These are phyloP conservation scores for Alopecurus myosuroides DNA, from an alignment of 176 grass and related monocot genomes.

Conservation along the genomic window DNA sequence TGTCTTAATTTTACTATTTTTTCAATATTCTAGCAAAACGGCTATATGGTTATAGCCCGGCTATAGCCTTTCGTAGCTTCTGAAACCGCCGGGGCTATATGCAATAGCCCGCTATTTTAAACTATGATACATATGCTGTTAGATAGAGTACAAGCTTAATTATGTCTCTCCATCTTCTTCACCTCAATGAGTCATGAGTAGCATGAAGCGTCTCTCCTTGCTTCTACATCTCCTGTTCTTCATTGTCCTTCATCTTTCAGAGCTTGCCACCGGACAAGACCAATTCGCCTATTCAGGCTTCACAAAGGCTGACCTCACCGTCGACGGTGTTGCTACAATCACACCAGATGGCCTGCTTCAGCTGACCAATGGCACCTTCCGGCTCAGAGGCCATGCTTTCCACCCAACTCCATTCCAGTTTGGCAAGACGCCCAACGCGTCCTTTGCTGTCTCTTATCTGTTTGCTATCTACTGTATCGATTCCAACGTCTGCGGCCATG, in stretches of 20 bases:
- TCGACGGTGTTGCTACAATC: background rate
- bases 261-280: background rate
- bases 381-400: constrained; percentile 15
- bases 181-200: background rate
- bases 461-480: constrained; percentile 21
- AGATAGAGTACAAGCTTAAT: background rate
- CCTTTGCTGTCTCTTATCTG: constrained; percentile 14
- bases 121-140: too few species aligned
- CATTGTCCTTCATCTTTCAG: background rate
- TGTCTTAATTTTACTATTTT: too few species aligned
- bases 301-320: background rate
- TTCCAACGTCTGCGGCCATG: background rate
- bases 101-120: too few species aligned
- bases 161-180: background rate
- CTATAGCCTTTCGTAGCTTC: too few species aligned
- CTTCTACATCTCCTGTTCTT: background rate
- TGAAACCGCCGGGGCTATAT: too few species aligned
- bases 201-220: background rate
- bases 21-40: too few species aligned
- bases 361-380: background rate
- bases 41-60: too few species aligned
- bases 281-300: constrained; percentile 13
- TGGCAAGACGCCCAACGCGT: background rate
- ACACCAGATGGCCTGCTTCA: background rate
- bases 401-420: constrained; percentile 18